phyloP scores from a whole-genome alignment of 208 protist species.

The Acanthamoeba culbertsoni region DNA sequence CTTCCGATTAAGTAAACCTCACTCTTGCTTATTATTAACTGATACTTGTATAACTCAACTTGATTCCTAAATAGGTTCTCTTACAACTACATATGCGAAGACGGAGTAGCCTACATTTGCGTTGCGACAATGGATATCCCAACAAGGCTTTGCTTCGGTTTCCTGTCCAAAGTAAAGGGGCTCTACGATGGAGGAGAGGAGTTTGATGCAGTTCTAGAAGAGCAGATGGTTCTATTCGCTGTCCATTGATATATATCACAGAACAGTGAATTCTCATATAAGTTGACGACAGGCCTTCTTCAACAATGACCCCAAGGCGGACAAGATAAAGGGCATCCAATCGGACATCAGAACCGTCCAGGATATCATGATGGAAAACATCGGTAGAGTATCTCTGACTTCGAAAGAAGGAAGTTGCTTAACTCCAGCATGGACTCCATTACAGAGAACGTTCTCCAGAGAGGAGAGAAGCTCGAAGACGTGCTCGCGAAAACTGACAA shows the following conservation, averaged over 20 bases:
- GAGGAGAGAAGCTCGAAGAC: slow-evolving; percentile 45
- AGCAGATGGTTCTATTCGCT: slow-evolving; percentile 1
- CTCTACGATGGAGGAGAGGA: slow-evolving; percentile 29
- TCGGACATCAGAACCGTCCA: slow-evolving; percentile 1
- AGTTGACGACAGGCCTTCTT: background rate
- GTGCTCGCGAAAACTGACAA: slow-evolving; percentile 4
- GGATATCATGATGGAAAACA: slow-evolving; percentile 60
- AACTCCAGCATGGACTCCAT: background rate
- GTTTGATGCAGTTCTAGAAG: background rate
- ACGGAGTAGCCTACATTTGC: slow-evolving; percentile 17
- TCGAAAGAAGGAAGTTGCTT: background rate
- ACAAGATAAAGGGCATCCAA: slow-evolving; percentile 49
- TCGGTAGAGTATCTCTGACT: background rate
- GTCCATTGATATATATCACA: background rate
- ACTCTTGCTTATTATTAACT: background rate
- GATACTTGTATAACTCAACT: background rate
- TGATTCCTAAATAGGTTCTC: background rate
- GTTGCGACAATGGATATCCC: slow-evolving; percentile 3
- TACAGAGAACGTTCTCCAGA: background rate
- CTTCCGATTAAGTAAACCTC: background rate
- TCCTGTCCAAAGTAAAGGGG: slow-evolving; percentile 37
- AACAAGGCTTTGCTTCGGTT: background rate
- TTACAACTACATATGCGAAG: slow-evolving; percentile 36
- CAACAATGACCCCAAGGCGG: slow-evolving; percentile 34
- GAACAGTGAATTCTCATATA: background rate